Percentiles rank a stretch among this genome's conserved stretches.
Evolutionary conservation across 202 grass and related monocot genomes (phyloP).

Genomic region (Dendrocalamus latiflorus): DNA sequence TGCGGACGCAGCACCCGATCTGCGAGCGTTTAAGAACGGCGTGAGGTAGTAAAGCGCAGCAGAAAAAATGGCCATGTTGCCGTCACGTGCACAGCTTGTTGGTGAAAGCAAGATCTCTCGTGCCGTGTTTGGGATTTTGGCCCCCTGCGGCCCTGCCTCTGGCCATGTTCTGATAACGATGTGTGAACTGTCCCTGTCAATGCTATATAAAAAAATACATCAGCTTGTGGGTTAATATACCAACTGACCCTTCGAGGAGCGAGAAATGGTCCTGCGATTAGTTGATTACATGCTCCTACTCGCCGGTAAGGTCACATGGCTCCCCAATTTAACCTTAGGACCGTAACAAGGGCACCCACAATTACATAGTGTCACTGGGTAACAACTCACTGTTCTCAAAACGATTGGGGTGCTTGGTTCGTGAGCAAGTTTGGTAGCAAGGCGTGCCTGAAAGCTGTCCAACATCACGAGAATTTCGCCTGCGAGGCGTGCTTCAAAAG

Average conservation of each 20-base stretch:
- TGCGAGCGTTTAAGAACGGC: background rate
- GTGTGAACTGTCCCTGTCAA: slow-evolving; percentile 15
- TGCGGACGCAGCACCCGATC: background rate
- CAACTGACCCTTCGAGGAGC: background rate
- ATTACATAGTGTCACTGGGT: no score
- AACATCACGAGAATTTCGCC: background rate
- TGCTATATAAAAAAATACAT: background rate
- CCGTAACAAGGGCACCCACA: background rate
- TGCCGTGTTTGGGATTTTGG: background rate
- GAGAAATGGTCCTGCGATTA: background rate
- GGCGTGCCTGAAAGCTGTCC: background rate
- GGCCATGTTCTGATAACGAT: slow-evolving; percentile 25
- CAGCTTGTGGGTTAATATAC: background rate
- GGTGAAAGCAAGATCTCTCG: slow-evolving; percentile 20
- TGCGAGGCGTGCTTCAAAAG: background rate
- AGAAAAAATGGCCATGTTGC: background rate
- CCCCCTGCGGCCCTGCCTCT: background rate
- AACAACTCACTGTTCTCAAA: background rate
- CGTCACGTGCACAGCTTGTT: slow-evolving; percentile 14
- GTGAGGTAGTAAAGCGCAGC: background rate
- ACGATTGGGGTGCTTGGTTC: background rate
- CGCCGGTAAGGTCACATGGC: background rate
- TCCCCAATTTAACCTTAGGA: background rate
- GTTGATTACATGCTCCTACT: background rate
- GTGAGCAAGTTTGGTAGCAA: background rate